Conservation (phyloP, 2,329 filamentous ascomycete species). For the Exophiala dermatitidis region DNA sequence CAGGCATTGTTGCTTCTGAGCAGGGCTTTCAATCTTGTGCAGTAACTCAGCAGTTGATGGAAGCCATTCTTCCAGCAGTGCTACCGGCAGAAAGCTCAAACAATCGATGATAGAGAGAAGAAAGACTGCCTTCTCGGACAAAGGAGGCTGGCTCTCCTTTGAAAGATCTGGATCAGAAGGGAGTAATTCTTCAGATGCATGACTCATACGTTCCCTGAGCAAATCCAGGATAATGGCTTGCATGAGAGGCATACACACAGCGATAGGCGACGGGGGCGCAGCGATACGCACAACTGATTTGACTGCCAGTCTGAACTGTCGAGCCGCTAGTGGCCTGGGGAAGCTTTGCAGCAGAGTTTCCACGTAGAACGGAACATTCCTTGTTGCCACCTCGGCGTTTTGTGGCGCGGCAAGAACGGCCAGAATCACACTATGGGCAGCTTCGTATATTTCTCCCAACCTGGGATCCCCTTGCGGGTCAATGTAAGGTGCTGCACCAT, state of each 20-base stretch:
- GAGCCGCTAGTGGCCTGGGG: slow-evolving; percentile 66
- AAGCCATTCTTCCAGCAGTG: slow-evolving; percentile 72
- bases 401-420: slow-evolving; percentile 73
- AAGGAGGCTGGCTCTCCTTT: slow-evolving; percentile 29
- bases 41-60: slow-evolving; percentile 62
- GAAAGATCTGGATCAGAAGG: slow-evolving; percentile 34
- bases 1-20: slow-evolving; percentile 58
- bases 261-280: slow-evolving; percentile 68
- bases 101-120: slow-evolving; percentile 72
- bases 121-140: slow-evolving; percentile 75
- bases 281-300: slow-evolving; percentile 76
- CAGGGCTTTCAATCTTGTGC: slow-evolving; percentile 54
- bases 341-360: slow-evolving; percentile 74
- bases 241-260: slow-evolving; percentile 66
- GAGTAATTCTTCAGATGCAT: slow-evolving; percentile 47
- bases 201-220: slow-evolving; percentile 57
- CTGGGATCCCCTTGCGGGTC: slow-evolving; percentile 50
- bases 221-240: slow-evolving; percentile 75
- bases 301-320: slow-evolving; percentile 84
- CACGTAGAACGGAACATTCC: slow-evolving; percentile 74
- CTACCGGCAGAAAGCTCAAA: slow-evolving; percentile 63
- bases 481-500: slow-evolving; percentile 68
- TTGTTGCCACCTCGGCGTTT: slow-evolving; percentile 62
- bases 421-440: slow-evolving; percentile 75
- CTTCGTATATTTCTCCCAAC: slow-evolving; percentile 70